These are phyloP conservation scores for Huntiella decipiens DNA, from an alignment of 2,329 filamentous ascomycete species.

Conservation along the genomic window DNA sequence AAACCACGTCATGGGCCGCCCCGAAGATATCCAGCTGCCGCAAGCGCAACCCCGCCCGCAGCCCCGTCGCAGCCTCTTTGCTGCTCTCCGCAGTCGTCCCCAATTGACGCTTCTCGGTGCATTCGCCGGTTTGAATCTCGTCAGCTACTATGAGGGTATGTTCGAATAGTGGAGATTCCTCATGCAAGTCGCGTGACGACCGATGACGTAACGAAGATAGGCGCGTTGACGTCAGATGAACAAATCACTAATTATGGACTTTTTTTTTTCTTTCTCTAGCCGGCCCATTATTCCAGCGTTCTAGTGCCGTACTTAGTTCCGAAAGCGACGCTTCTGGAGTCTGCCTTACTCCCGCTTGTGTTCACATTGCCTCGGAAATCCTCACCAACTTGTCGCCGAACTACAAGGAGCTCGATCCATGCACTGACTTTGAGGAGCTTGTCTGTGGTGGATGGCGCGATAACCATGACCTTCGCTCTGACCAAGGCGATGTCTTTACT, in stretches of 20 bases:
- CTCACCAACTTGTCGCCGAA: constrained; percentile 18
- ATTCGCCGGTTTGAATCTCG: constrained; percentile 3
- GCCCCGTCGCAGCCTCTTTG: constrained; percentile 3
- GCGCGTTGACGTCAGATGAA: too few species aligned
- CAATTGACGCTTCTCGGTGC: constrained; percentile 2
- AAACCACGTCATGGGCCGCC: constrained; percentile 3
- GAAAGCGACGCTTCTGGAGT: constrained; percentile 8
- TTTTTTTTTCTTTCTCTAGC: neutral
- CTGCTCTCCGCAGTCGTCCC: constrained; percentile 1
- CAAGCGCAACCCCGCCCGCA: neutral
- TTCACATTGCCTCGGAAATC: constrained; percentile 18
- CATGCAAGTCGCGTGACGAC: too few species aligned
- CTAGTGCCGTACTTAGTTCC: neutral
- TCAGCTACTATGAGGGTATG: constrained; percentile 5
- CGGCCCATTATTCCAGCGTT: neutral
- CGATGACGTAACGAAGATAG: too few species aligned
- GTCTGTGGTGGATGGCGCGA: constrained; percentile 49
- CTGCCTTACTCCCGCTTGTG: constrained; percentile 16
- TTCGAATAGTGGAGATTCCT: neutral
- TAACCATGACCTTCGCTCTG: constrained; percentile 43
- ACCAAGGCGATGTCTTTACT: constrained; percentile 41
- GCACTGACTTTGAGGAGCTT: constrained; percentile 47
- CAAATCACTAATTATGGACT: too few species aligned
- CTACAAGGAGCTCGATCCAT: constrained; percentile 45
- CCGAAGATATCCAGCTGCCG: constrained; percentile 1